These are phyloP conservation scores for Didymella keratinophila DNA, from an alignment of 2,329 filamentous ascomycete species.

Conservation along the genomic window DNA sequence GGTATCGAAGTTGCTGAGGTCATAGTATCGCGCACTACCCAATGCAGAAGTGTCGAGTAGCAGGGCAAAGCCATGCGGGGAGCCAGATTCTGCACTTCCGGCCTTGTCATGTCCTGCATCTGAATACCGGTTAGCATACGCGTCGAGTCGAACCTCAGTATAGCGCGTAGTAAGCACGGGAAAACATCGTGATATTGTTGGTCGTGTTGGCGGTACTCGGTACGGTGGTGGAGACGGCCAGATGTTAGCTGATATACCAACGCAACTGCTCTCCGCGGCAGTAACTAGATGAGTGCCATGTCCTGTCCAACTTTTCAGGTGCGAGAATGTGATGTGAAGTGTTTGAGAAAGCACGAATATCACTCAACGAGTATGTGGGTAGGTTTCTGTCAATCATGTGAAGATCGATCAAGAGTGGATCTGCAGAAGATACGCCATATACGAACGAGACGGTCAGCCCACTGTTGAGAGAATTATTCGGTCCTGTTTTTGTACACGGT, in stretches of 20 bases:
- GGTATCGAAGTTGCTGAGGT: conserved; percentile 10
- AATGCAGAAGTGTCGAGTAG: conserved; percentile 8
- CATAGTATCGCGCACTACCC: conserved; percentile 18
- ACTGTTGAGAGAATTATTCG: neutral
- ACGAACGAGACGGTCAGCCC: neutral
- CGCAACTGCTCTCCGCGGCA: conserved; percentile 5
- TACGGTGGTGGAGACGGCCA: neutral
- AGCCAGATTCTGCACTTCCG: conserved; percentile 3
- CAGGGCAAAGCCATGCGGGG: conserved; percentile 1
- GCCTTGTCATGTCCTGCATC: neutral
- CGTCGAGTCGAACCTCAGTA: conserved; percentile 2
- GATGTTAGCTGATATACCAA: neutral
- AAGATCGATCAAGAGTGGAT: neutral
- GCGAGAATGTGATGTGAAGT: neutral
- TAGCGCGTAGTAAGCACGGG: conserved; percentile 5
- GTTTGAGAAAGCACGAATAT: neutral
- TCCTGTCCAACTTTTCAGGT: neutral
- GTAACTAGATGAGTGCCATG: neutral
- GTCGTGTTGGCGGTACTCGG: neutral
- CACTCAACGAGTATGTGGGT: neutral
- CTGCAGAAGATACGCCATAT: neutral
- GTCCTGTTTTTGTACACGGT: neutral
- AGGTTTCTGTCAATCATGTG: neutral
- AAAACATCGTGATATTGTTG: conserved; percentile 6
- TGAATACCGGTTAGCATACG: conserved; percentile 2